Percentiles rank a stretch among this genome's conserved stretches.
Conservation (phyloP, 106 monocot genomes). For the Vanilla planifolia region DNA sequence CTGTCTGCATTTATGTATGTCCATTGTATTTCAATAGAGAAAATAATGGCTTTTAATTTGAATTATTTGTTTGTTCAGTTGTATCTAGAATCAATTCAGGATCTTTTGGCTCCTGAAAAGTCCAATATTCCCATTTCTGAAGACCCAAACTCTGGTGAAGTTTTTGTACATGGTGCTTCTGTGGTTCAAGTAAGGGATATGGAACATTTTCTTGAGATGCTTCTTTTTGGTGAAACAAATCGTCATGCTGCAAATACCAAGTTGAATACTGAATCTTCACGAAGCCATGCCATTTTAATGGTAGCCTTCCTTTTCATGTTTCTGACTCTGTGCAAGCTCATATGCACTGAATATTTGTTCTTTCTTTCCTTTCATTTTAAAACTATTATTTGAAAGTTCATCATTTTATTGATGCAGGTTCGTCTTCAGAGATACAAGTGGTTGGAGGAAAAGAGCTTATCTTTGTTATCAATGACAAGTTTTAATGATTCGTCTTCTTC, state of each 20-base stretch:
- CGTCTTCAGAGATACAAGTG: slow-evolving; percentile 41
- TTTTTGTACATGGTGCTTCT: slow-evolving; percentile 51
- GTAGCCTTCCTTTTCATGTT: too few species aligned
- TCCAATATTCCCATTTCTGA: slow-evolving; percentile 54
- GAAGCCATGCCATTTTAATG: slow-evolving; percentile 75
- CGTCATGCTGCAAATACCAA: slow-evolving; percentile 74
- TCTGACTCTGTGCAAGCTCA: background rate
- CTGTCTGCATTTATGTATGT: background rate
- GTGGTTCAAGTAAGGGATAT: slow-evolving; percentile 43
- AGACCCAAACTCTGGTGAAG: slow-evolving; percentile 64
- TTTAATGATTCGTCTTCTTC: slow-evolving; percentile 20
- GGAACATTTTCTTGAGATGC: slow-evolving; percentile 48
- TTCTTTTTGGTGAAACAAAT: slow-evolving; percentile 67
- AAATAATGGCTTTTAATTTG: slow-evolving; percentile 11
- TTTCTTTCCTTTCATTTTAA: background rate
- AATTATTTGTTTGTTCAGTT: slow-evolving; percentile 34
- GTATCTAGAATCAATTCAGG: slow-evolving; percentile 74
- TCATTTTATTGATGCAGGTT: slow-evolving; percentile 23
- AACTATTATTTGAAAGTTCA: background rate
- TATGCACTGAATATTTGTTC: slow-evolving; percentile 1
- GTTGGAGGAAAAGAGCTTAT: slow-evolving; percentile 27
- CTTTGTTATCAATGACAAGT: slow-evolving; percentile 8
- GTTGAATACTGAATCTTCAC: slow-evolving; percentile 76
- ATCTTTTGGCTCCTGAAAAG: slow-evolving; percentile 61
- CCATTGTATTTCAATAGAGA: background rate